Percentiles rank a stretch among this genome's conserved stretches.
Evolutionary conservation across 202 grass and related monocot genomes (phyloP).

Genomic region (Saccharum hybrid): DNA sequence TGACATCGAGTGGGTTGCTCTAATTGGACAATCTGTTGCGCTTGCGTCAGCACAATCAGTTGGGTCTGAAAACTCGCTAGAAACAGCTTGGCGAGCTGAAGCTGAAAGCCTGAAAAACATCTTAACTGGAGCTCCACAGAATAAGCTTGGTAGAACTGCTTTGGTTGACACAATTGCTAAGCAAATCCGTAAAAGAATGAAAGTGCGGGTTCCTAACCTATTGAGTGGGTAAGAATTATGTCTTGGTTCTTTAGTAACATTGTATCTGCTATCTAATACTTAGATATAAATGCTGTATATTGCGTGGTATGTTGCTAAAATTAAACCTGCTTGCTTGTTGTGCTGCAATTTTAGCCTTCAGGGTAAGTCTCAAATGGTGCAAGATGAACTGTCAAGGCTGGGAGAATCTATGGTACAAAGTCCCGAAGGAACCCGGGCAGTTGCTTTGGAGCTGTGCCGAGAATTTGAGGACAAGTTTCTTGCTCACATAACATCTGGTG

Average conservation of each 20-base stretch:
- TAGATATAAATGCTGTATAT: conserved; percentile 9
- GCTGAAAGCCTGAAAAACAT: conserved; percentile 76
- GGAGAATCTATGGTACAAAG: conserved; percentile 81
- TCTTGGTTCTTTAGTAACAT: conserved; percentile 1
- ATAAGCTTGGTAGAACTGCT: conserved; percentile 70
- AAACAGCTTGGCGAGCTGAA: conserved; percentile 77
- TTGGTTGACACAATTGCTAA: conserved; percentile 71
- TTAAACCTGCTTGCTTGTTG: conserved; percentile 1
- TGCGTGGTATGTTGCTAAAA: conserved; percentile 17
- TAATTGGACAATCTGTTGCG: conserved; percentile 76
- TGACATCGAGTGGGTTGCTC: conserved; percentile 76
- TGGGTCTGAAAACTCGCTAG: conserved; percentile 73
- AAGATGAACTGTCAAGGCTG: conserved; percentile 73
- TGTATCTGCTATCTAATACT: conserved; percentile 15
- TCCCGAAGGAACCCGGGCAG: conserved; percentile 74
- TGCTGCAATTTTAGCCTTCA: conserved; percentile 62
- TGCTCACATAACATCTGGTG: conserved; percentile 70
- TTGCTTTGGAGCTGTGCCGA: conserved; percentile 78
- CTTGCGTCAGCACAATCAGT: conserved; percentile 71
- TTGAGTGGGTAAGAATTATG: conserved; percentile 65
- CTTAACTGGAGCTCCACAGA: conserved; percentile 60
- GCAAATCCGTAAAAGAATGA: conserved; percentile 78
- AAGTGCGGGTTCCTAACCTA: conserved; percentile 75
- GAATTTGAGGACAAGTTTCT: conserved; percentile 88
- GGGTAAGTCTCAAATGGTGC: conserved; percentile 81